Conservation (phyloP, 202 grass and related monocot species). For the Digitaria exilis region DNA sequence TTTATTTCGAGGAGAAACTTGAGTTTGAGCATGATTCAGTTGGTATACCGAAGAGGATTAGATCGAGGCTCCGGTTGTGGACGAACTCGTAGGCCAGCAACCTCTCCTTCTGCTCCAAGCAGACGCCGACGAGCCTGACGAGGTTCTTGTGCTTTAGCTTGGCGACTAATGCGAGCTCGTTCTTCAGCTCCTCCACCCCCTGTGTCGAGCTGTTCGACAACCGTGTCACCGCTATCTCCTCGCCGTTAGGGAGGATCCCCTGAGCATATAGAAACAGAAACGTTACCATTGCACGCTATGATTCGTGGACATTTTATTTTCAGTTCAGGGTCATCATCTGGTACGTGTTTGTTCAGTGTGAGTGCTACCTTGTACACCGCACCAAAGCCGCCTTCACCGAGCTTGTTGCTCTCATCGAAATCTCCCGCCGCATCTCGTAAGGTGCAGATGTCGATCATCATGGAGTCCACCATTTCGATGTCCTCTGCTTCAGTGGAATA, state of each 20-base stretch:
- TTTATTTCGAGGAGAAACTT: neutral
- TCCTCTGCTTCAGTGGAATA: slow-evolving; percentile 22
- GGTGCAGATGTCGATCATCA: slow-evolving; percentile 55
- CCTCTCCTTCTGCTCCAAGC: slow-evolving; percentile 55
- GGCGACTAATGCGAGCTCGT: slow-evolving; percentile 60
- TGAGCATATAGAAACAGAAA: slow-evolving; percentile 20
- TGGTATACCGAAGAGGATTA: slow-evolving; percentile 57
- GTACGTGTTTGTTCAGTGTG: neutral
- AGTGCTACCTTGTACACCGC: slow-evolving; percentile 72
- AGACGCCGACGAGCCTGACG: slow-evolving; percentile 70
- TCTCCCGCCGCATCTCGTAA: slow-evolving; percentile 48
- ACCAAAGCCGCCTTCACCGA: slow-evolving; percentile 69
- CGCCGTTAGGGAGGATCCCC: slow-evolving; percentile 47
- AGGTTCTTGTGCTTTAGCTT: slow-evolving; percentile 82
- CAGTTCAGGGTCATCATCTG: neutral
- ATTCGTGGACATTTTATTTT: neutral
- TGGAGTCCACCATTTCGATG: slow-evolving; percentile 36
- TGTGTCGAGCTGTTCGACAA: slow-evolving; percentile 49
- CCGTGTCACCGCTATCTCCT: slow-evolving; percentile 70
- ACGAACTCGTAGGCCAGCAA: slow-evolving; percentile 77
- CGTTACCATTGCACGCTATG: neutral
- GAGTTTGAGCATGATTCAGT: neutral
- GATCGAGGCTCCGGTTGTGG: slow-evolving; percentile 64
- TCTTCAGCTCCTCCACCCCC: slow-evolving; percentile 62
- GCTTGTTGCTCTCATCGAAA: slow-evolving; percentile 64